These are phyloP conservation scores for Brassica hybrid DNA, from an alignment of 441 rosid genomes.

Conservation along the genomic window DNA sequence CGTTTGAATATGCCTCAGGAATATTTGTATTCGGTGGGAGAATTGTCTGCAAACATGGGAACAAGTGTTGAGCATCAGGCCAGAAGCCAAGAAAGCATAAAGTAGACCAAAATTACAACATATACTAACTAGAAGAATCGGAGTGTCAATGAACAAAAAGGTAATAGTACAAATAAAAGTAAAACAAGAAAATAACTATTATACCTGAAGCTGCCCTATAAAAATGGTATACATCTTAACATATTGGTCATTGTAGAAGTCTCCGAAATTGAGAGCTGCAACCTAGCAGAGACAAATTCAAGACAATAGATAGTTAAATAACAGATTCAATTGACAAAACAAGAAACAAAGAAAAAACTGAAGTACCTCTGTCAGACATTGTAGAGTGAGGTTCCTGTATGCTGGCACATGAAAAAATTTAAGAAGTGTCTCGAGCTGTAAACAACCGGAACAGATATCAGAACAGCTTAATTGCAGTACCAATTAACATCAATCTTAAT, in stretches of 20 bases:
- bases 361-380: constrained; percentile 96
- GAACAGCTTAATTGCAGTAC: constrained; percentile 23
- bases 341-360: constrained; percentile 14
- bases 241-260: constrained; percentile 83
- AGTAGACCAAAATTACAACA: constrained; percentile 7
- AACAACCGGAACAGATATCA: constrained; percentile 31
- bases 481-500: constrained; percentile 1
- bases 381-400: constrained; percentile 96
- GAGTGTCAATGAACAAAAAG: not conserved
- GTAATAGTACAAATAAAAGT: constrained; percentile 9
- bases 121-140: not conserved
- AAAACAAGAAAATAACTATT: constrained; percentile 12
- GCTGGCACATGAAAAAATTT: constrained; percentile 85
- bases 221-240: constrained; percentile 82
- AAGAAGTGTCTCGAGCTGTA: constrained; percentile 93
- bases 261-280: constrained; percentile 94
- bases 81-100: constrained; percentile 20
- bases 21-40: constrained; percentile 83
- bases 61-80: constrained; percentile 13
- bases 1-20: constrained; percentile 93
- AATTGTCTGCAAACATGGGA: constrained; percentile 57
- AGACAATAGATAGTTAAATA: constrained; percentile 9
- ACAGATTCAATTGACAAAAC: not conserved
- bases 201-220: constrained; percentile 85
- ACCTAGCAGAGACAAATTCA: constrained; percentile 58